These are phyloP conservation scores for Trypanosoma cruzi DNA, from an alignment of 208 protist species.

Conservation along the genomic window DNA sequence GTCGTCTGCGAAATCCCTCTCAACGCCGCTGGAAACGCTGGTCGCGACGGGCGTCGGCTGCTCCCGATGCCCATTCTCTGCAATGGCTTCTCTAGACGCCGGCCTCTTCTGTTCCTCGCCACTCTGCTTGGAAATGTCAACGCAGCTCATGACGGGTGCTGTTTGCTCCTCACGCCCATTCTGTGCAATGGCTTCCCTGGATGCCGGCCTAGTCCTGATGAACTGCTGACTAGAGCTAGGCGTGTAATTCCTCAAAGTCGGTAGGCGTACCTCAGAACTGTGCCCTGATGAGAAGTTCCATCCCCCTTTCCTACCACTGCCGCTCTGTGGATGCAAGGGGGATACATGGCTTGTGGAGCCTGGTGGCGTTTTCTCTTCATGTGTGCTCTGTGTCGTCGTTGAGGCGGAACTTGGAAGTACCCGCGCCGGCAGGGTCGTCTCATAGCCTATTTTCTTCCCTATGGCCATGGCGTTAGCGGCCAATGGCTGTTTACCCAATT, in stretches of 20 bases:
- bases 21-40: not conserved
- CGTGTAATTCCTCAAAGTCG: not conserved
- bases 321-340: not conserved
- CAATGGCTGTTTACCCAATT: not conserved
- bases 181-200: not conserved
- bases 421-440: not conserved
- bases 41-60: not conserved
- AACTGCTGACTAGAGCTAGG: not conserved
- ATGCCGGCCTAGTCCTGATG: not conserved
- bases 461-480: not conserved
- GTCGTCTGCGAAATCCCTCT: not conserved
- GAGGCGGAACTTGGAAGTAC: not conserved
- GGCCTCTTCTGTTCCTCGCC: too few species aligned
- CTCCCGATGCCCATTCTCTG: not conserved
- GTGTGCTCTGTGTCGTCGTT: not conserved
- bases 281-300: not conserved
- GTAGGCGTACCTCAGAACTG: not conserved
- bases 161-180: not conserved
- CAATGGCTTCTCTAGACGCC: not conserved
- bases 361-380: not conserved
- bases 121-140: too few species aligned
- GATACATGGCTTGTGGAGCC: not conserved
- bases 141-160: not conserved
- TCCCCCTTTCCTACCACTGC: not conserved
- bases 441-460: not conserved